Percentiles rank a stretch among this genome's conserved stretches.
Evolutionary conservation across 2,329 filamentous ascomycete species (phyloP).

Genomic region (Cercospora beticola): DNA sequence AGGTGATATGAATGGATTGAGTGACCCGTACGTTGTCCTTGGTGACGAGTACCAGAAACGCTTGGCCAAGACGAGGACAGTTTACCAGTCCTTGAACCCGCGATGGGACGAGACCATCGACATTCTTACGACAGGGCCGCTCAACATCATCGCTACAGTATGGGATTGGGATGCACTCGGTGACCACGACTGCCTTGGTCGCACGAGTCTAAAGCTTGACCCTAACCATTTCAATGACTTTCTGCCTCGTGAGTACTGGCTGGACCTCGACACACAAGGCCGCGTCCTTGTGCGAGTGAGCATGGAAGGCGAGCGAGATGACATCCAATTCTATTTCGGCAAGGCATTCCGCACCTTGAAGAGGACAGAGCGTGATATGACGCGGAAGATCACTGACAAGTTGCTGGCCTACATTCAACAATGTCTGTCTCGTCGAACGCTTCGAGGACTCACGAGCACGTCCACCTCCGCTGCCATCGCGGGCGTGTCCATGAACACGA

Average conservation of each 20-base stretch:
- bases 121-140: constrained; percentile 84
- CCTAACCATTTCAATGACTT: constrained; percentile 97
- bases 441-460: constrained; percentile 68
- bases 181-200: constrained; percentile 94
- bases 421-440: constrained; percentile 77
- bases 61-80: constrained; percentile 87
- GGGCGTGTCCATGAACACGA: constrained; percentile 58
- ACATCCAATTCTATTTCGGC: constrained; percentile 98
- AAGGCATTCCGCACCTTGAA: constrained; percentile 95
- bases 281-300: constrained; percentile 85
- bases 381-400: constrained; percentile 97
- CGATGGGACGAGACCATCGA: constrained; percentile 97
- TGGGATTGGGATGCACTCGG: constrained; percentile 99
- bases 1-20: constrained; percentile 91
- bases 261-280: constrained; percentile 94
- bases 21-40: constrained; percentile 95
- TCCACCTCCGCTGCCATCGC: constrained; percentile 46
- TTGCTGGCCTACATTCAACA: constrained; percentile 90
- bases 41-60: constrained; percentile 98
- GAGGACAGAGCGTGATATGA: constrained; percentile 96
- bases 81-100: constrained; percentile 86
- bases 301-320: constrained; percentile 97
- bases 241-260: constrained; percentile 92
- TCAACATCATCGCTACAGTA: constrained; percentile 94
- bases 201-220: constrained; percentile 97